Conservation (phyloP, 2,329 filamentous ascomycete species). For the Lachnellula suecica region DNA sequence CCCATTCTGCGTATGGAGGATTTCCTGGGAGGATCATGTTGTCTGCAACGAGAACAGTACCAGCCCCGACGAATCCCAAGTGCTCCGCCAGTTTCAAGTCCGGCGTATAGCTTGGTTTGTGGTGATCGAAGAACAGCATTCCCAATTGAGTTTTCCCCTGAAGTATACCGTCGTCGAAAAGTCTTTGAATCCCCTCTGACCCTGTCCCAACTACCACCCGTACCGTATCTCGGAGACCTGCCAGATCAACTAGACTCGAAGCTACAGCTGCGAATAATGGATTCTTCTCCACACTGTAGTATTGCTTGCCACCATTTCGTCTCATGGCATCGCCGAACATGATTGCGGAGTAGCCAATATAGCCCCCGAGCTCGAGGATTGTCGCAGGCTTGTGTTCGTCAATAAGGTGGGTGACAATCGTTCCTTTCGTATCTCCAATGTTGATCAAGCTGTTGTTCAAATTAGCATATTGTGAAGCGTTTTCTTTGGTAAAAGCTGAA, state of each 20-base stretch:
- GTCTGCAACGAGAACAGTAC: conserved; percentile 58
- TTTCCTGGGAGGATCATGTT: conserved; percentile 71
- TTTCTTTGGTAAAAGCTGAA: too few species aligned
- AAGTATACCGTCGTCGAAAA: conserved; percentile 54
- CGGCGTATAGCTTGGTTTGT: conserved; percentile 69
- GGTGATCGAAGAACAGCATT: conserved; percentile 77
- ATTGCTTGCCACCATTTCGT: conserved; percentile 47
- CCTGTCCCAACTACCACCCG: conserved; percentile 68
- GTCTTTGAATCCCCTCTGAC: conserved; percentile 57
- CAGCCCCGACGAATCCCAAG: conserved; percentile 39
- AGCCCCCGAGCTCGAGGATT: conserved; percentile 77
- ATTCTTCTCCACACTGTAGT: conserved; percentile 67
- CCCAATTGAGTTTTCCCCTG: conserved; percentile 47
- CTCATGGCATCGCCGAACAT: conserved; percentile 67
- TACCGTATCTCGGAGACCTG: conserved; percentile 66
- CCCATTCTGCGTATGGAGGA: conserved; percentile 67
- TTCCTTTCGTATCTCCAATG: conserved; percentile 70
- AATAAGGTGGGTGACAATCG: conserved; percentile 67
- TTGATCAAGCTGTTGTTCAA: too few species aligned
- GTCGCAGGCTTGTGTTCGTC: conserved; percentile 61
- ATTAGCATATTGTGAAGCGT: too few species aligned
- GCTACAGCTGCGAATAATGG: conserved; percentile 71
- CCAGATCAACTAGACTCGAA: conserved; percentile 64
- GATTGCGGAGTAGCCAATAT: conserved; percentile 79
- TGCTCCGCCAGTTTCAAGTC: conserved; percentile 76